Evolutionary conservation across 2,329 filamentous ascomycete species (phyloP).

Genomic region (Fusarium sp.): DNA sequence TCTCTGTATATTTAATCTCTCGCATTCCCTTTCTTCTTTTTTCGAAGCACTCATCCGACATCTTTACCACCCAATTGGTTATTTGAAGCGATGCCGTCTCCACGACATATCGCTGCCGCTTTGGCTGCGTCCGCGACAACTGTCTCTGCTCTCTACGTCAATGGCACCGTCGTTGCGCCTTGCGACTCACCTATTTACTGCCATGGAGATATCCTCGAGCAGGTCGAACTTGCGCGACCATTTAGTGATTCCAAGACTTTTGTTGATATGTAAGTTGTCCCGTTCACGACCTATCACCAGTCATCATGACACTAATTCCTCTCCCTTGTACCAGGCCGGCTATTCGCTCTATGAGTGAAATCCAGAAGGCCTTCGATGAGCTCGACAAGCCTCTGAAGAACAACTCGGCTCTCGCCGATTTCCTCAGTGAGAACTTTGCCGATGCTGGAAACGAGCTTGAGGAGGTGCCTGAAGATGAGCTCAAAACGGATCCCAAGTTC

Average conservation of each 20-base stretch:
- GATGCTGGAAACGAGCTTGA: slow-evolving; percentile 73
- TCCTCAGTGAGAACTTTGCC: slow-evolving; percentile 73
- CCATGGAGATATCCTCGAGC: slow-evolving; percentile 72
- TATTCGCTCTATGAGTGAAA: slow-evolving; percentile 68
- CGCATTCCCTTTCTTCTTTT: slow-evolving; percentile 2
- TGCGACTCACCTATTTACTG: slow-evolving; percentile 78
- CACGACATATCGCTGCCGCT: slow-evolving; percentile 47
- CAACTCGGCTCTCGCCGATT: slow-evolving; percentile 71
- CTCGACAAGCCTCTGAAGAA: slow-evolving; percentile 73
- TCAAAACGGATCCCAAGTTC: slow-evolving; percentile 70
- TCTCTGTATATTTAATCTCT: slow-evolving; percentile 15
- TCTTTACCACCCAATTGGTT: slow-evolving; percentile 12
- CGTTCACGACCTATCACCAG: background rate
- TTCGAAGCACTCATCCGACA: background rate
- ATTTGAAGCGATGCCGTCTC: slow-evolving; percentile 44
- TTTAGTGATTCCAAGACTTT: slow-evolving; percentile 79
- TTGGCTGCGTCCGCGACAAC: slow-evolving; percentile 48
- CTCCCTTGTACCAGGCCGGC: slow-evolving; percentile 64
- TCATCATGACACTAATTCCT: slow-evolving; percentile 31
- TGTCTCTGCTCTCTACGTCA: slow-evolving; percentile 66
- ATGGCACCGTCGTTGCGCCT: slow-evolving; percentile 72
- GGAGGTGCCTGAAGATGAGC: slow-evolving; percentile 63
- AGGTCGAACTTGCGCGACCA: slow-evolving; percentile 73
- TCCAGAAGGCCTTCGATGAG: slow-evolving; percentile 71
- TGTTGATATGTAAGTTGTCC: slow-evolving; percentile 71